These are phyloP conservation scores for Ceratocystiopsis brevicomis DNA, from an alignment of 2,329 filamentous ascomycete species.

Conservation along the genomic window DNA sequence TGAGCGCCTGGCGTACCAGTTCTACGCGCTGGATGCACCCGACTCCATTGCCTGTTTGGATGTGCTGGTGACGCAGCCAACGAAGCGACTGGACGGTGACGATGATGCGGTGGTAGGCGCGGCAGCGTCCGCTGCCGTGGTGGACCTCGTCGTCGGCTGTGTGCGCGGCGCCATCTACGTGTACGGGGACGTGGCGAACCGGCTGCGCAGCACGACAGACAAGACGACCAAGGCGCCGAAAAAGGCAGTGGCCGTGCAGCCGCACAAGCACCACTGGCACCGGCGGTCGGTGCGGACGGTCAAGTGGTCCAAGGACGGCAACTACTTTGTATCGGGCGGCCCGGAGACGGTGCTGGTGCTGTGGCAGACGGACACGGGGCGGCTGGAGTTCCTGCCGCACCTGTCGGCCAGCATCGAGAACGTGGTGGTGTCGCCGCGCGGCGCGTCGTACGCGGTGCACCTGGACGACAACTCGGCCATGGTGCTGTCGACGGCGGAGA, in stretches of 20 bases:
- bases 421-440: slow-evolving; percentile 60
- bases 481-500: slow-evolving; percentile 73
- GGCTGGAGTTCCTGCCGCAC: slow-evolving; percentile 74
- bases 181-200: slow-evolving; percentile 56
- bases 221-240: slow-evolving; percentile 19
- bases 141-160: slow-evolving; percentile 59
- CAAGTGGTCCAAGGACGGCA: slow-evolving; percentile 84
- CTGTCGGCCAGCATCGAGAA: slow-evolving; percentile 70
- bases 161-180: slow-evolving; percentile 58
- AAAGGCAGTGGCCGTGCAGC: slow-evolving; percentile 27
- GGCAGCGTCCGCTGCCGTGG: background rate
- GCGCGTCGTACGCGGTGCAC: slow-evolving; percentile 66
- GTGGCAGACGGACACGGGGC: slow-evolving; percentile 82
- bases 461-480: slow-evolving; percentile 86
- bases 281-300: slow-evolving; percentile 62
- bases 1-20: slow-evolving; percentile 31
- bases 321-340: slow-evolving; percentile 88
- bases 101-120: background rate
- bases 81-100: slow-evolving; percentile 10
- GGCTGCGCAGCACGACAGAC: slow-evolving; percentile 33
- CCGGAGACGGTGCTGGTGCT: slow-evolving; percentile 75
- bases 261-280: slow-evolving; percentile 77
- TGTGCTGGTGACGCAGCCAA: slow-evolving; percentile 26
- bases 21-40: slow-evolving; percentile 37
- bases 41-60: slow-evolving; percentile 52